Evolutionary conservation across 495 filamentous ascomycete species (phyloP).

Genomic region (Aspergillus baeticus): DNA sequence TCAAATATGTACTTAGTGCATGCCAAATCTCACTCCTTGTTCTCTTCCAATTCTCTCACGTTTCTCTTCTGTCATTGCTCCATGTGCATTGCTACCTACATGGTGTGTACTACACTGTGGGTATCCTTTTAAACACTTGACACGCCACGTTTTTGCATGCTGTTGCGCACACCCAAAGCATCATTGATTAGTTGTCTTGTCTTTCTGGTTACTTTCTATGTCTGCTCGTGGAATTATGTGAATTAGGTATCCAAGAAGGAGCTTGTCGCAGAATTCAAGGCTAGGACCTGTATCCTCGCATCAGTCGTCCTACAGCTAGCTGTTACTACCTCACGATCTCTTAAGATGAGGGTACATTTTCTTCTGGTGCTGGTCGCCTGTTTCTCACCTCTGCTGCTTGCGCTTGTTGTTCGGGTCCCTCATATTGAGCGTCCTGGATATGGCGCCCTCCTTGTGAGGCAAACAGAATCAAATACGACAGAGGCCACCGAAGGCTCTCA

Average conservation of each 20-base stretch:
- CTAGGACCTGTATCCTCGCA: slow-evolving; percentile 1
- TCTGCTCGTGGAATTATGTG: slow-evolving; percentile 10
- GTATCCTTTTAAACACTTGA: slow-evolving; percentile 7
- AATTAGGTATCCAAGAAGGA: background rate
- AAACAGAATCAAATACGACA: slow-evolving; percentile 10
- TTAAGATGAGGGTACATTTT: slow-evolving; percentile 16
- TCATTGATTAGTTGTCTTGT: background rate
- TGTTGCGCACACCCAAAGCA: slow-evolving; percentile 10
- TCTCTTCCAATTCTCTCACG: background rate
- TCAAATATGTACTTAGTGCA: slow-evolving; percentile 9
- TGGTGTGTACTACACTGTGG: slow-evolving; percentile 11
- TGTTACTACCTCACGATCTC: background rate
- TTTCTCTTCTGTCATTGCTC: background rate
- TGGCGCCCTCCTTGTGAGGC: slow-evolving; percentile 15
- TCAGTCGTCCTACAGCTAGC: background rate
- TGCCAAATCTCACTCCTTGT: slow-evolving; percentile 6
- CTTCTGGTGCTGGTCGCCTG: slow-evolving; percentile 13
- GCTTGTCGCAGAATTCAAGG: slow-evolving; percentile 1
- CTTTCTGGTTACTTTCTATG: background rate
- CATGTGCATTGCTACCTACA: slow-evolving; percentile 6
- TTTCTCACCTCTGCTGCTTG: slow-evolving; percentile 14
- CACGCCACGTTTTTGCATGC: slow-evolving; percentile 17
- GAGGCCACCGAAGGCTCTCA: slow-evolving; percentile 2
- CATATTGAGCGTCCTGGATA: slow-evolving; percentile 8
- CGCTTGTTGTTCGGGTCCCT: slow-evolving; percentile 17